A percentile compares a stretch with the other conserved stretches of the same genome.
phyloP scores from a whole-genome alignment of 1,139 yeast species.

The Hyphopichia fennica region DNA sequence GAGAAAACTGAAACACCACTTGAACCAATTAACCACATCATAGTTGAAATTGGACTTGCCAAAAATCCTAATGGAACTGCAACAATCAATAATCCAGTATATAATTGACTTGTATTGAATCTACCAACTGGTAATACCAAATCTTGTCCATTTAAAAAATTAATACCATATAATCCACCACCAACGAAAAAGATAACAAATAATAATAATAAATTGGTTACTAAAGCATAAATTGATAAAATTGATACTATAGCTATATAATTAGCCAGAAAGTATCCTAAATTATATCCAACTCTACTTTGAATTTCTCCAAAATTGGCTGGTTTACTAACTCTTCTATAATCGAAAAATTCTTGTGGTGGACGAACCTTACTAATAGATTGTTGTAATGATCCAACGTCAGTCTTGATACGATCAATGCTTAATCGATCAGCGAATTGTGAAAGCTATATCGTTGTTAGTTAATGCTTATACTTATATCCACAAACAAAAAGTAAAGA shows the following conservation, averaged over 20 bases:
- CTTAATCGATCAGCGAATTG: slow-evolving; percentile 51
- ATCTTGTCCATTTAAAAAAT: slow-evolving; percentile 77
- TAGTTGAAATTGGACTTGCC: slow-evolving; percentile 90
- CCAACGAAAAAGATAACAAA: slow-evolving; percentile 72
- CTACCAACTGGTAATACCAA: slow-evolving; percentile 68
- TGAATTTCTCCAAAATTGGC: slow-evolving; percentile 87
- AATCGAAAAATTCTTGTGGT: slow-evolving; percentile 90
- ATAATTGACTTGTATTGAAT: slow-evolving; percentile 78
- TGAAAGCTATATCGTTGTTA: slow-evolving; percentile 23
- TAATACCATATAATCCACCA: slow-evolving; percentile 78
- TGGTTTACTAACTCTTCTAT: slow-evolving; percentile 88
- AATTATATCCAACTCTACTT: slow-evolving; percentile 80
- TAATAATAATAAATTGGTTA: slow-evolving; percentile 80
- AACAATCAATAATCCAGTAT: slow-evolving; percentile 77
- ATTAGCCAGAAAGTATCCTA: slow-evolving; percentile 86
- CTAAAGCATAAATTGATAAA: slow-evolving; percentile 55
- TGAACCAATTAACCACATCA: slow-evolving; percentile 97
- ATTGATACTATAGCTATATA: slow-evolving; percentile 74
- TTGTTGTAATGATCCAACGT: slow-evolving; percentile 47
- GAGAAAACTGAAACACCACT: slow-evolving; percentile 83
- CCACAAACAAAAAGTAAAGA: not conserved
- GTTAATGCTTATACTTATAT: slow-evolving; percentile 13
- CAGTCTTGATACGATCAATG: slow-evolving; percentile 49
- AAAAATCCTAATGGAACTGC: slow-evolving; percentile 87
- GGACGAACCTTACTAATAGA: slow-evolving; percentile 77